Percentiles rank a stretch among this genome's conserved stretches.
phyloP scores from a whole-genome alignment of 345 rosid genomes.

The Zanthoxylum bungeanum region DNA sequence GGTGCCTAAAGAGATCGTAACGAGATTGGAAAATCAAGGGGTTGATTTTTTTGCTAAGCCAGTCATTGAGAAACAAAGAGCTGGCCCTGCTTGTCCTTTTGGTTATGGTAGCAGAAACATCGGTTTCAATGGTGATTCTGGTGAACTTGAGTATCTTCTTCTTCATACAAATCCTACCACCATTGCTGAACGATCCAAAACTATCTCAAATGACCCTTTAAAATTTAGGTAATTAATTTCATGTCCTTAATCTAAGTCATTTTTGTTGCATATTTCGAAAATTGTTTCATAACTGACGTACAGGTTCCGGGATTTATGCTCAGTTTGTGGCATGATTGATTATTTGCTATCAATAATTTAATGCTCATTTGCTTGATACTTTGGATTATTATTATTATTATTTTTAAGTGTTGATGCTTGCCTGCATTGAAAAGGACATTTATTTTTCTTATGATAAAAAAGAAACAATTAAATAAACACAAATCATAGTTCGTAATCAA shows the following conservation, averaged over 20 bases:
- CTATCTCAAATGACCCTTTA: constrained; percentile 53
- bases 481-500: not conserved
- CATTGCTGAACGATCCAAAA: no score
- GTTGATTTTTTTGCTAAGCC: constrained; percentile 61
- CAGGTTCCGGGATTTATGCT: constrained; percentile 16
- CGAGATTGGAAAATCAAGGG: constrained; percentile 58
- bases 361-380: no score
- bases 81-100: no score
- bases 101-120: no score
- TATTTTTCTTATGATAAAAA: constrained; percentile 5
- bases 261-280: no score
- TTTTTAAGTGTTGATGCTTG: constrained; percentile 15
- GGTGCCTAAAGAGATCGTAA: constrained; percentile 34
- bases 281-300: constrained; percentile 7
- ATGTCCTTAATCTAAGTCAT: no score
- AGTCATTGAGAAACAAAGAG: constrained; percentile 47
- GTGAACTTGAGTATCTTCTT: no score
- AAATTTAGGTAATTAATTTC: constrained; percentile 71
- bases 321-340: constrained; percentile 1
- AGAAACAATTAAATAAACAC: no score
- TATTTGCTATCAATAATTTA: not conserved
- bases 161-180: no score
- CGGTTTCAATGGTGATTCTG: no score
- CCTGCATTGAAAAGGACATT: constrained; percentile 37
- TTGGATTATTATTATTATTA: no score